Percentiles rank a stretch among this genome's conserved stretches.
Evolutionary conservation across 2,329 filamentous ascomycete species (phyloP).

Genomic region (Oidium heveae): DNA sequence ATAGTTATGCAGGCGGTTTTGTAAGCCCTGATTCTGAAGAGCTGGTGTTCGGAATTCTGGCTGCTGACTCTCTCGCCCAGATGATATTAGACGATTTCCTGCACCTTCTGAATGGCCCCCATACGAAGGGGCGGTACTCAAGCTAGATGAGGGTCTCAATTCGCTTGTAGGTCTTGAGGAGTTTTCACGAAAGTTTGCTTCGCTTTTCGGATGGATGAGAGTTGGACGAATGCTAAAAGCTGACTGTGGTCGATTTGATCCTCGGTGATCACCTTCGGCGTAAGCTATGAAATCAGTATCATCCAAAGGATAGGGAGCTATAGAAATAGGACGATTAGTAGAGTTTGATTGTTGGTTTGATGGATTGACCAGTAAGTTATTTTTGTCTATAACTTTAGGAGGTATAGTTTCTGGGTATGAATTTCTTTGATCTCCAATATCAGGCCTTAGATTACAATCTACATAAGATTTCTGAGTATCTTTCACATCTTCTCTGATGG

Average conservation of each 20-base stretch:
- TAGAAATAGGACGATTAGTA: constrained; percentile 10
- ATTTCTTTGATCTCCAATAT: constrained; percentile 6
- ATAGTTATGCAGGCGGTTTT: constrained; percentile 5
- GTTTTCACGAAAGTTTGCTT: constrained; percentile 2
- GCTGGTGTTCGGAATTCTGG: constrained; percentile 10
- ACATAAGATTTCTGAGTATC: constrained; percentile 8
- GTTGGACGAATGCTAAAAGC: constrained; percentile 26
- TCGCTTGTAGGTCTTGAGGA: constrained; percentile 3
- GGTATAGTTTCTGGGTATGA: constrained; percentile 1
- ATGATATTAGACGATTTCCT: constrained; percentile 15
- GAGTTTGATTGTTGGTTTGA: background rate
- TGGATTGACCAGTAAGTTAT: too few species aligned
- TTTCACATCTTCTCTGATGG: background rate
- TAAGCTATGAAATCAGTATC: constrained; percentile 16
- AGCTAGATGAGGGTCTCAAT: constrained; percentile 19
- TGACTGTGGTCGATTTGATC: constrained; percentile 17
- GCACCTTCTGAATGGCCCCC: constrained; percentile 10
- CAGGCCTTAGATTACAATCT: background rate
- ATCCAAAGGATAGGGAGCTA: constrained; percentile 47
- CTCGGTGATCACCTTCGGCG: constrained; percentile 13
- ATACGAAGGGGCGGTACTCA: constrained; percentile 22
- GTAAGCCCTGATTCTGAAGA: constrained; percentile 2
- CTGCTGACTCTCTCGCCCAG: constrained; percentile 22
- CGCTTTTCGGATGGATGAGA: constrained; percentile 9
- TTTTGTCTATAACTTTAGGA: too few species aligned